Evolutionary conservation across 1,284 basidiomycete genomes (phyloP).

Genomic region (Marasmius tenuissimus): DNA sequence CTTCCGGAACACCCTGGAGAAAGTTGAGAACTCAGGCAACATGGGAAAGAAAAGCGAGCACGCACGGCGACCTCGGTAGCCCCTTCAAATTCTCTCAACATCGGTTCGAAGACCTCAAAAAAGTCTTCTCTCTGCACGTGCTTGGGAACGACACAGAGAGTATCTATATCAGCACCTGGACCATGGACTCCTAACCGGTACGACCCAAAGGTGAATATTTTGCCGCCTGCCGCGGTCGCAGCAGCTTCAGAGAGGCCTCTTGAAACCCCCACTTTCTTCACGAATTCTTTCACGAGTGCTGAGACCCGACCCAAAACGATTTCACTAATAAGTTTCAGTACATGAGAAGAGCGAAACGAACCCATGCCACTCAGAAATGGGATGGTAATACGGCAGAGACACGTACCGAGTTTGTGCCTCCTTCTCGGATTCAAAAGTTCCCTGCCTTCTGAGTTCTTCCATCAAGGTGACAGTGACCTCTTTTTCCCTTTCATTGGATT

Average conservation of each 20-base stretch:
- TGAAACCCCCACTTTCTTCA: conserved; percentile 78
- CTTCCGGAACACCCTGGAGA: conserved; percentile 87
- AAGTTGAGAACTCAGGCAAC: conserved; percentile 11
- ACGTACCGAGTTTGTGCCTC: conserved; percentile 88
- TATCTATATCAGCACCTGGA: conserved; percentile 97
- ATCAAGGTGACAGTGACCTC: conserved; percentile 85
- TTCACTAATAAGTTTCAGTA: conserved; percentile 62
- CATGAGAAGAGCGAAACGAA: background rate
- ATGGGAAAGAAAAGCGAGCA: conserved; percentile 18
- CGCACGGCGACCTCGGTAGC: conserved; percentile 88
- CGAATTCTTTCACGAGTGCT: conserved; percentile 92
- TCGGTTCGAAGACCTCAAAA: conserved; percentile 88
- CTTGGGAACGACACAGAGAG: conserved; percentile 96
- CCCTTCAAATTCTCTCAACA: conserved; percentile 87
- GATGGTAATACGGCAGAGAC: background rate
- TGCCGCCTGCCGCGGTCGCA: conserved; percentile 88
- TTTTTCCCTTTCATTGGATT: conserved; percentile 73
- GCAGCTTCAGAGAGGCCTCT: conserved; percentile 86
- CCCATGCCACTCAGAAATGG: background rate
- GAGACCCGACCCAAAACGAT: conserved; percentile 90
- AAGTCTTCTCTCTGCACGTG: conserved; percentile 96
- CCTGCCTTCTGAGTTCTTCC: conserved; percentile 86
- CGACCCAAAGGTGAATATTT: conserved; percentile 99
- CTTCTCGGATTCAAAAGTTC: conserved; percentile 89
- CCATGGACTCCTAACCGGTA: conserved; percentile 96